Conservation (phyloP, 2,329 filamentous ascomycete genomes). For the Epichloe coenophiala region DNA sequence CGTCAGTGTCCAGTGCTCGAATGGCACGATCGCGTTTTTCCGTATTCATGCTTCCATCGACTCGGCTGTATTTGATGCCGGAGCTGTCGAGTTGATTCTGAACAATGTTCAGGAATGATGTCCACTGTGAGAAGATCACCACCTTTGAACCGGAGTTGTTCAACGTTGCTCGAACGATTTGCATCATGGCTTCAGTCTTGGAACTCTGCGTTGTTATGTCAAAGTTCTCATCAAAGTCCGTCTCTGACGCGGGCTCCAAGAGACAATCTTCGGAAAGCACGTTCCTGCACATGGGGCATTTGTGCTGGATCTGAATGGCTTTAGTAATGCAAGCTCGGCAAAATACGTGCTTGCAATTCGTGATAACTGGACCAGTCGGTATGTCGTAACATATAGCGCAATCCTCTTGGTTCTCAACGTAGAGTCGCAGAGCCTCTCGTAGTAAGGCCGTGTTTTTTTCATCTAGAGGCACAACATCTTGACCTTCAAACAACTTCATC, state of each 20-base stretch:
- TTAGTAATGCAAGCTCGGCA: slow-evolving; percentile 60
- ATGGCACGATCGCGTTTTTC: slow-evolving; percentile 60
- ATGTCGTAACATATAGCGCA: slow-evolving; percentile 71
- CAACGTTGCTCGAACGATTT: slow-evolving; percentile 58
- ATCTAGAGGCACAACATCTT: slow-evolving; percentile 55
- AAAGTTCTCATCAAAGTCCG: slow-evolving; percentile 33
- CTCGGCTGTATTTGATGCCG: slow-evolving; percentile 51
- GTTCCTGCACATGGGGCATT: slow-evolving; percentile 75
- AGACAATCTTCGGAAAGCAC: slow-evolving; percentile 44
- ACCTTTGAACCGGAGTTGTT: slow-evolving; percentile 52
- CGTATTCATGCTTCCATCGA: slow-evolving; percentile 70
- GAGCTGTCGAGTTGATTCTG: slow-evolving; percentile 50
- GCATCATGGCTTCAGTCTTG: slow-evolving; percentile 68
- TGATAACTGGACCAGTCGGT: slow-evolving; percentile 64
- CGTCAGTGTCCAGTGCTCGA: slow-evolving; percentile 50
- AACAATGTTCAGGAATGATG: slow-evolving; percentile 58
- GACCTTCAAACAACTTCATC: slow-evolving; percentile 52
- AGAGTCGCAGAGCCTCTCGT: slow-evolving; percentile 61
- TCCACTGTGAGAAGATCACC: slow-evolving; percentile 68
- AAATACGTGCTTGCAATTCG: slow-evolving; percentile 71
- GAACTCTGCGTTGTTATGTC: slow-evolving; percentile 58
- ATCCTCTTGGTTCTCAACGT: slow-evolving; percentile 68
- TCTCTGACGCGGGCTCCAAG: slow-evolving; percentile 51
- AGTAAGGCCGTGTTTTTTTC: slow-evolving; percentile 55
- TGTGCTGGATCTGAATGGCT: slow-evolving; percentile 61